A percentile compares a stretch with the other conserved stretches of the same genome.
Evolutionary conservation across 495 filamentous ascomycete genomes (phyloP).

Genomic region (Aspergillus incahuasiensis): DNA sequence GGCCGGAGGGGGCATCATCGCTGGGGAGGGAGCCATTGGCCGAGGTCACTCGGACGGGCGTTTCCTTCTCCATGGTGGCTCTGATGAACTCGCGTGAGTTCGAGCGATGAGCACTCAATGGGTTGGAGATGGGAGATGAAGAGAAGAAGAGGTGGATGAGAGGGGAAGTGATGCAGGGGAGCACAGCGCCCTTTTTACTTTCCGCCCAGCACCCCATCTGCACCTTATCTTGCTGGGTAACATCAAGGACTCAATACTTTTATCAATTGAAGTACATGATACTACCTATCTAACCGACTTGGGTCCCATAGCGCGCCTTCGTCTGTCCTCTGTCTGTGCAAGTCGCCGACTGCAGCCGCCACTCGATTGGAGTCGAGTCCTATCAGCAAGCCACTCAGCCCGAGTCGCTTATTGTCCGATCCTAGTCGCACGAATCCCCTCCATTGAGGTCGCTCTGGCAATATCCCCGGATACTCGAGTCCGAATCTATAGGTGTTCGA

Average conservation of each 20-base stretch:
- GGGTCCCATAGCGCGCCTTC: neutral
- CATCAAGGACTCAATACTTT: neutral
- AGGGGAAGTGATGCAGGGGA: neutral
- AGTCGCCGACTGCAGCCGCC: neutral
- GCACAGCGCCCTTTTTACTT: neutral
- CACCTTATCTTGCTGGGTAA: too few species aligned
- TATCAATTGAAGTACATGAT: neutral
- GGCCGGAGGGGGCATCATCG: slow-evolving; percentile 13
- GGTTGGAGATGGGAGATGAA: neutral
- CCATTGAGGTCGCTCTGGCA: neutral
- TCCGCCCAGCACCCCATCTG: neutral
- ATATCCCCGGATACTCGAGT: neutral
- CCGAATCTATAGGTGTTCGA: neutral
- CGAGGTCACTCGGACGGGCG: slow-evolving; percentile 16
- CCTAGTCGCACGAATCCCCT: neutral
- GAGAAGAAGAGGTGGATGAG: neutral
- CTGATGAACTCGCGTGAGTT: neutral
- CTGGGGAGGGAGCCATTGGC: slow-evolving; percentile 44
- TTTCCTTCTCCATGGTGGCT: neutral
- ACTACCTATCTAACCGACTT: neutral
- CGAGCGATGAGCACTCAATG: neutral
- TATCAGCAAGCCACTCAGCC: too few species aligned
- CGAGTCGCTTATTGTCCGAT: neutral
- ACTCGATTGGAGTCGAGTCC: too few species aligned
- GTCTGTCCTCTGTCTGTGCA: neutral